Conservation (phyloP, 2,329 filamentous ascomycete genomes). For the Cladosporium sp. region DNA sequence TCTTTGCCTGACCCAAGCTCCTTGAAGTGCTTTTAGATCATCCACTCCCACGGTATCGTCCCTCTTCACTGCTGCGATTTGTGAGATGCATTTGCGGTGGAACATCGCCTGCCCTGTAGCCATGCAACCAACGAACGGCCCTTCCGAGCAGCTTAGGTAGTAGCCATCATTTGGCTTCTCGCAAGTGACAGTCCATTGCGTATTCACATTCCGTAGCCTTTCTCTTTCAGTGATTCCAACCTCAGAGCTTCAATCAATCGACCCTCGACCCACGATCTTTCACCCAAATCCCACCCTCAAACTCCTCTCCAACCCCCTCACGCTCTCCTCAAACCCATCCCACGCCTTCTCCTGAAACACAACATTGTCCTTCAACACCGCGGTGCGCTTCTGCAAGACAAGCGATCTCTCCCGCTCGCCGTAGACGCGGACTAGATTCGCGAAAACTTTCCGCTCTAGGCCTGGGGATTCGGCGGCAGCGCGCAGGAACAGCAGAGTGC, state of each 20-base stretch:
- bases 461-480: constrained; percentile 65
- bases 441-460: constrained; percentile 71
- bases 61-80: background rate
- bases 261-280: background rate
- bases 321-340: constrained; percentile 24
- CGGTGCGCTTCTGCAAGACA: background rate
- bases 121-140: background rate
- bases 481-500: constrained; percentile 70
- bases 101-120: background rate
- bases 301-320: constrained; percentile 27
- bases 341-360: constrained; percentile 15
- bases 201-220: background rate
- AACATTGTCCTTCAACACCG: constrained; percentile 12
- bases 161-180: no score
- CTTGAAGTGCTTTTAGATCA: background rate
- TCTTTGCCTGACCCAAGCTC: background rate
- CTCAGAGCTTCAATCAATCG: no score
- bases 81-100: background rate
- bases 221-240: background rate
- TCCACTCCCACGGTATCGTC: background rate
- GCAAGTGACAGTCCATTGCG: background rate
- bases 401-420: constrained; percentile 44
- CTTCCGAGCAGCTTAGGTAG: no score
- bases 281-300: constrained; percentile 3
- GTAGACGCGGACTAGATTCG: constrained; percentile 62